Evolutionary conservation across 2,329 filamentous ascomycete genomes (phyloP), one percentile per base, ranked within the genome.

Genomic region (Microascus cirrosus): DNA sequence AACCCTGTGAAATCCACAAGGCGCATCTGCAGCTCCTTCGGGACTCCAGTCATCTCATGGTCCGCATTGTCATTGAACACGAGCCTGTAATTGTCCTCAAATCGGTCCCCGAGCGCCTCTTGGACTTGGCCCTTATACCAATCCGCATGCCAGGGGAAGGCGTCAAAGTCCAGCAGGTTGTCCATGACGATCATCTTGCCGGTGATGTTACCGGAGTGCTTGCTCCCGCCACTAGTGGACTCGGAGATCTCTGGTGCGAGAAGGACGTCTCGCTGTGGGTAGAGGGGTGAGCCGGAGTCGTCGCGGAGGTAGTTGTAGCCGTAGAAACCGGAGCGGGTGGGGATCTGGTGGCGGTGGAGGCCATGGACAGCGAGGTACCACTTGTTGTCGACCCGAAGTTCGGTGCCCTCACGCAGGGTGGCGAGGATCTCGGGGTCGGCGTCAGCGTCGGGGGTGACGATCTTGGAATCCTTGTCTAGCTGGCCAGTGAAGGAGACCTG

Each of bases 131-230:
- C 25, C 13, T 57, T 59, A 35, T 65, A 66, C 64, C 64, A 66
- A 48, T 64, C 62, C 4, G 64, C 64, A 48, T 66, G 64, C 61
- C 61, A 61, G 1, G 64, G 63, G 18, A 61, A 60, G 3, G 64
- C 64, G 13, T 65, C 64, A n/a, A 52, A 57, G 52, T 65, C 63
- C 2, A 58, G 11, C 4, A 65, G 61, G 12, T 60, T 64, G 42
- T 63, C 60, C 54, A 65, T 56, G 39, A 62, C 59, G n/a, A 66
- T 63, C 35, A 64, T 2, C 56, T 66, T 66, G 28, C 36, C 56
- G 0, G 55, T 61, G 42, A 65, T 61, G 22, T 62, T 54, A 1
- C 62, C 63, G 0, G 60, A 53, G 36, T 61, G 59, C 0, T 35
- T 54, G 12, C 42, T 59, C 0, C 58, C 57, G 1, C 60, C 60